Conservation (phyloP, 2,329 filamentous ascomycete species). For the Neopestalotiopsis sp. region DNA sequence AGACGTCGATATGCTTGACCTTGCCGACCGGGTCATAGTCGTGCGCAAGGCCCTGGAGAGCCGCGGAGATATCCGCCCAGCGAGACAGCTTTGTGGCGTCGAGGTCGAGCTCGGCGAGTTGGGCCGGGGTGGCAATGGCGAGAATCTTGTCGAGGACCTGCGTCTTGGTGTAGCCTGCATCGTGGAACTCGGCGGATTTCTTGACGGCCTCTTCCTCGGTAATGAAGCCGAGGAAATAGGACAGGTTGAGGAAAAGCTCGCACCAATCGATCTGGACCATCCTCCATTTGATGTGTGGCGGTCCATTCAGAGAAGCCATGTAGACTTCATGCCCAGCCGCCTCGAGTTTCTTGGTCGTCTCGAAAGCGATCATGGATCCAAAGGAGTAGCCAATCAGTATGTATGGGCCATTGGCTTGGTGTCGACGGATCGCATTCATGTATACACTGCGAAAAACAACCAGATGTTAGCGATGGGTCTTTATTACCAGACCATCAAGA, state of each 20-base stretch:
- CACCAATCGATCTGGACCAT: conserved; percentile 39
- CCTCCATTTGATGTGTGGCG: conserved; percentile 45
- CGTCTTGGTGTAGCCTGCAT: conserved; percentile 11
- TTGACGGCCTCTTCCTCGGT: conserved; percentile 31
- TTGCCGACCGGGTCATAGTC: conserved; percentile 43
- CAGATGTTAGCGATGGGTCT: neutral
- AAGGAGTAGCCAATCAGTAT: conserved; percentile 51
- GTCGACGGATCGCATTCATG: conserved; percentile 37
- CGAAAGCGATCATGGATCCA: conserved; percentile 49
- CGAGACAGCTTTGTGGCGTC: conserved; percentile 26
- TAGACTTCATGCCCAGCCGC: conserved; percentile 43
- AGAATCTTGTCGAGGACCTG: conserved; percentile 30
- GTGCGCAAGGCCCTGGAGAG: conserved; percentile 34
- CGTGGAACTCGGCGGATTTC: conserved; percentile 22
- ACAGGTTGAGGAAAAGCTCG: conserved; percentile 38
- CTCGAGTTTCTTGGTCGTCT: conserved; percentile 47
- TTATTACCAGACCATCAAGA: neutral
- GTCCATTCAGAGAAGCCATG: conserved; percentile 45
- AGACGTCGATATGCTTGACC: conserved; percentile 42
- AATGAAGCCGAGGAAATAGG: conserved; percentile 39
- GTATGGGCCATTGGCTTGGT: conserved; percentile 50
- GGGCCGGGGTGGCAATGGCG: conserved; percentile 18
- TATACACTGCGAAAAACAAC: conserved; percentile 36
- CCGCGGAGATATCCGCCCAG: conserved; percentile 37
- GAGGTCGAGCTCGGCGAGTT: conserved; percentile 32